Conservation (phyloP, 179 eudicot species). For the Actinidia chinensis region DNA sequence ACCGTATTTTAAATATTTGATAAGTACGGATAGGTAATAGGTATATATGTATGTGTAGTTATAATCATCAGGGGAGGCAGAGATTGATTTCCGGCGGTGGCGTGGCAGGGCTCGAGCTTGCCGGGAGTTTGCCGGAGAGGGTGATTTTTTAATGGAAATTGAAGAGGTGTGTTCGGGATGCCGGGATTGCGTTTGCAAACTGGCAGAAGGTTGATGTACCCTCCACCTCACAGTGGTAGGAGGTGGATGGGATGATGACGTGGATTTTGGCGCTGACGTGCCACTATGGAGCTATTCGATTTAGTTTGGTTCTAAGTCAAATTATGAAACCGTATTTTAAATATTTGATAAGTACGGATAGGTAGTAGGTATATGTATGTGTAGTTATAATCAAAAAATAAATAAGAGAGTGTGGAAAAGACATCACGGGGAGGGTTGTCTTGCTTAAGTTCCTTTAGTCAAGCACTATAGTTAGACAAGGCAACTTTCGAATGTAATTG, state of each 20-base stretch:
- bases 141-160: constrained; percentile 32
- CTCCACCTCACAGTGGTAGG: constrained; percentile 27
- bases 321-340: background rate
- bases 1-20: background rate
- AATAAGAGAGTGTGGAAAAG: too few species aligned
- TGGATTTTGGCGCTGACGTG: constrained; percentile 33
- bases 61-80: too few species aligned
- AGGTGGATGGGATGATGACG: constrained; percentile 19
- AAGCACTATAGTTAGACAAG: too few species aligned
- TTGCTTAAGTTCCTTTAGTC: too few species aligned
- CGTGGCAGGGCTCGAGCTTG: background rate
- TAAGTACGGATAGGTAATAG: background rate
- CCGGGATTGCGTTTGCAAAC: constrained; percentile 42
- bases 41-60: too few species aligned
- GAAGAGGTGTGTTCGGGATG: constrained; percentile 39
- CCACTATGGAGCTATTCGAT: constrained; percentile 50
- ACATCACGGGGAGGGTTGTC: too few species aligned
- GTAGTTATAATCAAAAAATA: too few species aligned
- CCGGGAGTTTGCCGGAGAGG: background rate
- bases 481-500: too few species aligned
- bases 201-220: constrained; percentile 65
- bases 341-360: background rate
- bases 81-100: background rate
- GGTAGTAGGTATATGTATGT: too few species aligned
- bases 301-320: background rate